A percentile compares a stretch with the other conserved stretches of the same genome.
These are phyloP conservation scores for Xerophyta viscosa DNA, from an alignment of 106 monocot species.

Conservation along the genomic window DNA sequence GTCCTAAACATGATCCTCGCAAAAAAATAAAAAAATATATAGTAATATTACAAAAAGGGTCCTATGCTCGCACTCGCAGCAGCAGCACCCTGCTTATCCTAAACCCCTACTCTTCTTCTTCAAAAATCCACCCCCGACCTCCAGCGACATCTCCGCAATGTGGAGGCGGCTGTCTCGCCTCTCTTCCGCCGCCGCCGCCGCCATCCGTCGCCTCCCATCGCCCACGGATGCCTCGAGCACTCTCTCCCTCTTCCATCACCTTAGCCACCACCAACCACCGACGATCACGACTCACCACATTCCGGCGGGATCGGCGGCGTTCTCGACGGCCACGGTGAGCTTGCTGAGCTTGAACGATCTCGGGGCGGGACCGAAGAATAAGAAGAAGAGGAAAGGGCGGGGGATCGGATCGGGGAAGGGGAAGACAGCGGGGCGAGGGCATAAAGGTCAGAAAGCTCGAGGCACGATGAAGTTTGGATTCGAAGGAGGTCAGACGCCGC, in stretches of 20 bases:
- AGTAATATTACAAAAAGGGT: too few species aligned
- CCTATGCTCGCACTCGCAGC: too few species aligned
- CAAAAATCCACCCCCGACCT: too few species aligned
- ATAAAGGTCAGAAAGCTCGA: constrained; percentile 93
- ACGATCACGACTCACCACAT: too few species aligned
- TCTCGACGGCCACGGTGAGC: too few species aligned
- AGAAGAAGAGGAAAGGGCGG: constrained; percentile 85
- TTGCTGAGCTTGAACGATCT: constrained; percentile 80
- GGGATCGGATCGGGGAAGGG: constrained; percentile 95
- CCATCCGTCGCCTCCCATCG: not conserved
- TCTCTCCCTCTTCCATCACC: not conserved
- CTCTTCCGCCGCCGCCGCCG: constrained; percentile 13
- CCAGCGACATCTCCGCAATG: constrained; percentile 11
- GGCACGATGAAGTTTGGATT: constrained; percentile 84
- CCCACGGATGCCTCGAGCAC: not conserved
- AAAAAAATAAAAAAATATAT: too few species aligned
- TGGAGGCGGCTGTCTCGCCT: constrained; percentile 13
- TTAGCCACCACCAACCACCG: too few species aligned
- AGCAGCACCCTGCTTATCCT: too few species aligned
- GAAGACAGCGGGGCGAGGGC: constrained; percentile 85
- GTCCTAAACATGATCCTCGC: too few species aligned
- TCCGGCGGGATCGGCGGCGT: too few species aligned
- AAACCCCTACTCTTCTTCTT: too few species aligned
- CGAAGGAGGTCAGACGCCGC: constrained; percentile 93
- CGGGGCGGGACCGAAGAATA: constrained; percentile 57